Evolutionary conservation across 768 basidiomycete genomes (phyloP), one percentile per base, ranked within the genome.

Genomic region (Macrolepiota dolichaula): DNA sequence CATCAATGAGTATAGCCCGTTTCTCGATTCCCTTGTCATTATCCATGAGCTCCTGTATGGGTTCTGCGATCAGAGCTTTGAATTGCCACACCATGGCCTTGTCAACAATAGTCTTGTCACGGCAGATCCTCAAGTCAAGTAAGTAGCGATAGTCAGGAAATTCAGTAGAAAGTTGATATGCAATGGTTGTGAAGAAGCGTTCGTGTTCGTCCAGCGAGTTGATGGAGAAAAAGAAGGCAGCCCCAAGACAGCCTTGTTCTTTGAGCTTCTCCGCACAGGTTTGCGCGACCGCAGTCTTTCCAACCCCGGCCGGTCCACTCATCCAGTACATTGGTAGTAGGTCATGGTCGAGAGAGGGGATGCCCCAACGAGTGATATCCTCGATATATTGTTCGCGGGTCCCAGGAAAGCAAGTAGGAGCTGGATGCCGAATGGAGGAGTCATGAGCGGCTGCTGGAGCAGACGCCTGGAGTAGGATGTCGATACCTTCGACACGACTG

Each of bases 151-250:
- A 59, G 17, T 51, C 15, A 1, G 37, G 50, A 27, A 51, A 35
- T 11, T 17, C 25, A 12, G 50, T 59, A 15, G 61, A 25, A 29
- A 62, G 55, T 15, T 62, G 61, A 25, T 62, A 62, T 7, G 61
- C 61, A 38, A 62, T 44, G 25, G 61, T 42, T 10, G 38, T 40
- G 46, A 62, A 40, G 38, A 62, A 50, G 46, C 46, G 42, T 2
- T 40, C 44, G 19, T 42, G 55, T 11, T 62, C 51, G 15, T 51
- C 38, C 4, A n/a, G 55, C n/a, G 25, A 37, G 19, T 51, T 59
- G 24, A 52, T 22, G 4, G 57, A 51, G 40, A 59, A 63, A 27
- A 63, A 63, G 49, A 55, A 63, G 29, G 57, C 55, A 2, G 51
- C 58, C 36, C 62, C 62, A 15, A 63, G 62, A 1, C 51, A 27